Percentiles rank a stretch among this genome's conserved stretches.
Conservation (phyloP, 345 rosid species). For the Sisymbrium altissimum region DNA sequence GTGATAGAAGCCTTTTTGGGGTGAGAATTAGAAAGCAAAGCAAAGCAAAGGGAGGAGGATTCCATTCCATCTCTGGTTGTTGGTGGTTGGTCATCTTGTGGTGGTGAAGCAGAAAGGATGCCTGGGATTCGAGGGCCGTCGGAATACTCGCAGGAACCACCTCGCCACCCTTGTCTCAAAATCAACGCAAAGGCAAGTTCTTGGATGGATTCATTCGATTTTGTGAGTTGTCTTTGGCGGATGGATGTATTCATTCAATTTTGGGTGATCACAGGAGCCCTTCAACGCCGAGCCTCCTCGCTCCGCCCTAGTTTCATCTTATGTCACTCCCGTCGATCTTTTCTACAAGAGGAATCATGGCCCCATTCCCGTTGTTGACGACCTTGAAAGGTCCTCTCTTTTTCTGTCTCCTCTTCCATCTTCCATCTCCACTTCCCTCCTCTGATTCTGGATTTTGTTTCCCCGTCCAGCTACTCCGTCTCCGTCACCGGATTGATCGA, state of each 20-base stretch:
- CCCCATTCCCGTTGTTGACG: slow-evolving; percentile 81
- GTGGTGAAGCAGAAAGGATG: slow-evolving; percentile 34
- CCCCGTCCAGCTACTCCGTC: slow-evolving; percentile 54
- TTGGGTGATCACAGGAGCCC: slow-evolving; percentile 52
- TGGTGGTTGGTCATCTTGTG: neutral
- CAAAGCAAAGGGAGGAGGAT: neutral
- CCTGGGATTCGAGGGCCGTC: slow-evolving; percentile 78
- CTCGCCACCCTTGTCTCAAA: slow-evolving; percentile 67
- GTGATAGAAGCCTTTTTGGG: no score
- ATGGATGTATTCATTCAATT: neutral
- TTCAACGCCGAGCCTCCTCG: slow-evolving; percentile 97
- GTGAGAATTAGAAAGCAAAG: neutral
- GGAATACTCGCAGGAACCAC: slow-evolving; percentile 71
- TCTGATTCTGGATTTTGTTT: slow-evolving; percentile 13
- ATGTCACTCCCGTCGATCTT: slow-evolving; percentile 77
- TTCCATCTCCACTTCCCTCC: neutral
- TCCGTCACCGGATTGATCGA: slow-evolving; percentile 49
- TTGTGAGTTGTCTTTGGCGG: no score
- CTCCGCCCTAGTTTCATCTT: slow-evolving; percentile 58
- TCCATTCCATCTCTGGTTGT: no score
- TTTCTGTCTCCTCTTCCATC: neutral
- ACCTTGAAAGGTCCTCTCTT: slow-evolving; percentile 50
- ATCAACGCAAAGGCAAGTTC: slow-evolving; percentile 67
- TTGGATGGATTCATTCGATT: neutral
- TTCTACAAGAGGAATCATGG: slow-evolving; percentile 98